Conservation (phyloP, 345 rosid genomes). For the Corchorus olitorius region DNA sequence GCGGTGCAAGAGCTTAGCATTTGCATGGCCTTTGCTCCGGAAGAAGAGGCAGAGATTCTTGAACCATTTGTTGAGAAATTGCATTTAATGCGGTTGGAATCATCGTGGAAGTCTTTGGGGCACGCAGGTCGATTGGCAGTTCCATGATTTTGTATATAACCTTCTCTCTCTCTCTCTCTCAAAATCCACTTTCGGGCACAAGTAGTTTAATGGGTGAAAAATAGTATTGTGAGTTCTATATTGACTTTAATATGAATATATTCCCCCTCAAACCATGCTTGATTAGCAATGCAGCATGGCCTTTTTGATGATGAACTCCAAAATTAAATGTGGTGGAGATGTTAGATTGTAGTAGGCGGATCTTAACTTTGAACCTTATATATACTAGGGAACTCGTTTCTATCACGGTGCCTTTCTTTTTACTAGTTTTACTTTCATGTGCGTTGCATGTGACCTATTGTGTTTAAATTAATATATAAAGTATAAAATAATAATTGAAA, state of each 20-base stretch:
- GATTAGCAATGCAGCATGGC: neutral
- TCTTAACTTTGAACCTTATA: neutral
- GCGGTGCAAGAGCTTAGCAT: conserved; percentile 95
- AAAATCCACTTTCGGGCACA: neutral
- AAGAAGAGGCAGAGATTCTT: conserved; percentile 66
- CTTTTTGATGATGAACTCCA: neutral
- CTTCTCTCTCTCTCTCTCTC: neutral
- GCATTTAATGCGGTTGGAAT: conserved; percentile 72
- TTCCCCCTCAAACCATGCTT: too few relatives aligned
- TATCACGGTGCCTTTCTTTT: too few relatives aligned
- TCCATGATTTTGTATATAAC: conserved; percentile 41
- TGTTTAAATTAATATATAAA: too few relatives aligned
- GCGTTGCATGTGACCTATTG: too few relatives aligned
- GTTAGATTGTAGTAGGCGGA: neutral
- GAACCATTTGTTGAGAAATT: conserved; percentile 78
- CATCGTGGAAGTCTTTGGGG: conserved; percentile 69
- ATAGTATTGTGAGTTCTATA: neutral
- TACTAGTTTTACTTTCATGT: too few relatives aligned
- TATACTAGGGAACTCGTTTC: neutral
- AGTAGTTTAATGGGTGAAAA: neutral
- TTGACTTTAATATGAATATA: too few relatives aligned
- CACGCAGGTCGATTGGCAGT: conserved; percentile 56
- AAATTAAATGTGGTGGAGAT: neutral
- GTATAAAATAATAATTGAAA: too few relatives aligned
- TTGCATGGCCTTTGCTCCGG: conserved; percentile 84